Evolutionary conservation across 2,329 filamentous ascomycete genomes (phyloP).

Genomic region (Fusarium fracticaudum): DNA sequence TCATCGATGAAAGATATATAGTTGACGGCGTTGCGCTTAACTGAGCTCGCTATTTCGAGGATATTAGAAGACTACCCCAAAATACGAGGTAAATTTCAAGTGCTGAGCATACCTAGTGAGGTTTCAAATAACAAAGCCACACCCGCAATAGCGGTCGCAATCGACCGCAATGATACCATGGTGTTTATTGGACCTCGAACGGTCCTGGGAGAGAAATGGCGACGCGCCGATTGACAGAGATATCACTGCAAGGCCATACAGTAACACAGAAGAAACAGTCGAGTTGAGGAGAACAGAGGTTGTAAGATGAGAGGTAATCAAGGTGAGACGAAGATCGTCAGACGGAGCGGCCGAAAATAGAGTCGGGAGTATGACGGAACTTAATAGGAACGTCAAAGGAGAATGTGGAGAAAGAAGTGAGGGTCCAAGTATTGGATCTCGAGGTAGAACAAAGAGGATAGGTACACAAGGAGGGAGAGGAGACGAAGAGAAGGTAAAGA

Average conservation of each 20-base stretch:
- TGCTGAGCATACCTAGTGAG: constrained; percentile 44
- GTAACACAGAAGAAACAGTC: neutral
- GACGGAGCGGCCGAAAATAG: constrained; percentile 15
- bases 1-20: constrained; percentile 79
- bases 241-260: constrained; percentile 36
- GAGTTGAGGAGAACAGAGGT: neutral
- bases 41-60: constrained; percentile 68
- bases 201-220: constrained; percentile 28
- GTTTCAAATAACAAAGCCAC: constrained; percentile 45
- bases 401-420: constrained; percentile 17
- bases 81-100: neutral
- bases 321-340: constrained; percentile 27
- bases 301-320: constrained; percentile 15
- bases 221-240: constrained; percentile 14
- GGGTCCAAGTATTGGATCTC: neutral
- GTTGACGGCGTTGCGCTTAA: constrained; percentile 78
- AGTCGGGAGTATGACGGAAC: neutral
- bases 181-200: constrained; percentile 31
- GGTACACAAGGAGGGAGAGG: neutral
- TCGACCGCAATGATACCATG: constrained; percentile 48
- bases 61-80: constrained; percentile 31
- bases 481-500: neutral
- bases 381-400: constrained; percentile 9
- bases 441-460: neutral
- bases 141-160: constrained; percentile 46